Evolutionary conservation across 441 rosid species (phyloP).

Genomic region (Corymbia citriodora): DNA sequence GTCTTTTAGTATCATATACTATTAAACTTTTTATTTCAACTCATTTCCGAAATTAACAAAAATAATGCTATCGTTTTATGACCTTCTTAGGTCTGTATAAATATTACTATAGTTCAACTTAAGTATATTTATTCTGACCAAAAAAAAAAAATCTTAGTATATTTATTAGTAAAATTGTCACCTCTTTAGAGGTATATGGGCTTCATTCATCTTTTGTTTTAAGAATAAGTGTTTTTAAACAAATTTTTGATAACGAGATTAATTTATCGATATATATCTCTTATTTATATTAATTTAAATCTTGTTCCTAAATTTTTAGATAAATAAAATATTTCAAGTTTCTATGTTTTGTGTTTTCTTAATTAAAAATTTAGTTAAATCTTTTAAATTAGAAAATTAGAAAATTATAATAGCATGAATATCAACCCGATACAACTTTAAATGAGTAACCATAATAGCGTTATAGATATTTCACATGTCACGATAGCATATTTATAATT

Average conservation of each 20-base stretch:
- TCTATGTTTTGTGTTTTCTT: not conserved
- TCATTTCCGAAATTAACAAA: not conserved
- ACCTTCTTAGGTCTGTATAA: not conserved
- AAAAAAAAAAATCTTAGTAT: not conserved
- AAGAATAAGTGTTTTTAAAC: not conserved
- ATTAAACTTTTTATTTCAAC: not conserved
- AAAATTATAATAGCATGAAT: not conserved
- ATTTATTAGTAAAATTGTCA: not conserved
- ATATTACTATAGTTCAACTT: not conserved
- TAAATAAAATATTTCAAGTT: not conserved
- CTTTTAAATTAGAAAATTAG: not conserved
- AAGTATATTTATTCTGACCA: not conserved
- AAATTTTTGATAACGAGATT: not conserved
- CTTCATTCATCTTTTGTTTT: not conserved
- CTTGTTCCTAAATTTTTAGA: too few relatives aligned
- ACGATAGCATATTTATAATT: not conserved
- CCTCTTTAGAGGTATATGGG: not conserved
- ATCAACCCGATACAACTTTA: not conserved
- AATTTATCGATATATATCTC: not conserved
- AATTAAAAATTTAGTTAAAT: not conserved
- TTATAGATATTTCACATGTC: not conserved
- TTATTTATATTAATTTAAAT: not conserved
- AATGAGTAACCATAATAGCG: not conserved
- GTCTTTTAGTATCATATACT: not conserved
- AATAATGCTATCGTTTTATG: not conserved